A percentile compares a stretch with the other conserved stretches of the same genome.
phyloP scores from a whole-genome alignment of 371 early-diverging fungal species.

The Mortierella sp. region DNA sequence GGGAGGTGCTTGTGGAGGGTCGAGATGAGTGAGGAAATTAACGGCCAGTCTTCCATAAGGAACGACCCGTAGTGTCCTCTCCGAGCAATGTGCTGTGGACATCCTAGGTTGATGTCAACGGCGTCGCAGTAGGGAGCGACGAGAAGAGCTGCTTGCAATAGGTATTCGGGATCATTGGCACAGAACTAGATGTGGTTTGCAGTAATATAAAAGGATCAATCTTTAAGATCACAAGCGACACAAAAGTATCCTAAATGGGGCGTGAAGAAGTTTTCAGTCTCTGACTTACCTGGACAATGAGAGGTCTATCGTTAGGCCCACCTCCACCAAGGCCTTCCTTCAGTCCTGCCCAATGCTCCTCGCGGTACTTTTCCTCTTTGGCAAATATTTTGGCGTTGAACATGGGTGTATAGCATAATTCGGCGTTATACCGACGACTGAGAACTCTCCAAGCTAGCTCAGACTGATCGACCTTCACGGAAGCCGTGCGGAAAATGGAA shows the following conservation, averaged over 20 bases:
- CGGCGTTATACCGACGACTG: conserved; percentile 89
- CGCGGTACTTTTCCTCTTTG: conserved; percentile 71
- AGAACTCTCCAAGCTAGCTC: conserved; percentile 95
- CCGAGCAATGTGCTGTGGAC: conserved; percentile 97
- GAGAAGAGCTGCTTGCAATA: conserved; percentile 88
- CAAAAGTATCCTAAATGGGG: background rate
- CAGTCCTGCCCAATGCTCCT: conserved; percentile 75
- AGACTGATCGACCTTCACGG: conserved; percentile 87
- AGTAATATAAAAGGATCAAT: too few species aligned
- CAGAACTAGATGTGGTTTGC: conserved; percentile 88
- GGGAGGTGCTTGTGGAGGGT: conserved; percentile 83
- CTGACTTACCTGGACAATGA: conserved; percentile 86
- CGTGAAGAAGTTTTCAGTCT: background rate
- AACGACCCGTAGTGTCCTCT: conserved; percentile 97
- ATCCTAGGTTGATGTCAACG: conserved; percentile 98
- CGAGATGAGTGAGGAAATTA: conserved; percentile 75
- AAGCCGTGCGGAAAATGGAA: too few species aligned
- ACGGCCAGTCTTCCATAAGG: conserved; percentile 96
- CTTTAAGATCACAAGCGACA: too few species aligned
- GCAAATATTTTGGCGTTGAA: conserved; percentile 92
- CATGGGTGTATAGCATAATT: conserved; percentile 99
- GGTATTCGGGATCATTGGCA: conserved; percentile 92
- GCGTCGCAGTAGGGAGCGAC: conserved; percentile 94
- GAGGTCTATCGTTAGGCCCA: conserved; percentile 82
- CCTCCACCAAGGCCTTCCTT: conserved; percentile 64